Conservation (phyloP, 83 land plant species). For the Thuja plicata region DNA sequence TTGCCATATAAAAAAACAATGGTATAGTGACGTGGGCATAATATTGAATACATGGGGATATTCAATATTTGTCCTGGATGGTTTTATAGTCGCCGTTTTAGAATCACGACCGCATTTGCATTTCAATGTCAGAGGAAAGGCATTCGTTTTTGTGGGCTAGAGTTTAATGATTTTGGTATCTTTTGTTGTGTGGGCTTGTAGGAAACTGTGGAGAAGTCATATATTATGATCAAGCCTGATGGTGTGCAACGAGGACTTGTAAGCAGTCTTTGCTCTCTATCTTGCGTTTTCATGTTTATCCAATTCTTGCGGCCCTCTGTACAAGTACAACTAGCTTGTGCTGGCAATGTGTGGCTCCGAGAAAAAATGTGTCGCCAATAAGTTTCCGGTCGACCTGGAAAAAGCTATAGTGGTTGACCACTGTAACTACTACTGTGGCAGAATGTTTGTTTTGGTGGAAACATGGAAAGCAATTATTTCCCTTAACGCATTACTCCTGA, state of each 20-base stretch:
- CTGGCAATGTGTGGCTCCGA: neutral
- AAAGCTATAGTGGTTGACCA: neutral
- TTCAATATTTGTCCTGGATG: neutral
- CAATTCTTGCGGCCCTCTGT: neutral
- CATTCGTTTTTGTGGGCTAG: neutral
- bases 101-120: neutral
- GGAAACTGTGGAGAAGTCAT: constrained; percentile 66
- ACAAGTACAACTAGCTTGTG: neutral
- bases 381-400: neutral
- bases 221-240: constrained; percentile 91
- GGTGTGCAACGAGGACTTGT: constrained; percentile 95
- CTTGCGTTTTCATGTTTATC: neutral
- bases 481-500: neutral
- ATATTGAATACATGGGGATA: neutral
- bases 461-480: neutral
- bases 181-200: constrained; percentile 20
- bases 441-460: neutral
- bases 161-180: neutral
- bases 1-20: neutral
- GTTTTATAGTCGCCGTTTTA: neutral
- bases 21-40: neutral
- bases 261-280: neutral
- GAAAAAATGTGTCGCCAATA: neutral
- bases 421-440: neutral
- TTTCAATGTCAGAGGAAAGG: constrained; percentile 4